These are phyloP conservation scores for Xylaria nigripes DNA, from an alignment of 495 filamentous ascomycete species.

Conservation along the genomic window DNA sequence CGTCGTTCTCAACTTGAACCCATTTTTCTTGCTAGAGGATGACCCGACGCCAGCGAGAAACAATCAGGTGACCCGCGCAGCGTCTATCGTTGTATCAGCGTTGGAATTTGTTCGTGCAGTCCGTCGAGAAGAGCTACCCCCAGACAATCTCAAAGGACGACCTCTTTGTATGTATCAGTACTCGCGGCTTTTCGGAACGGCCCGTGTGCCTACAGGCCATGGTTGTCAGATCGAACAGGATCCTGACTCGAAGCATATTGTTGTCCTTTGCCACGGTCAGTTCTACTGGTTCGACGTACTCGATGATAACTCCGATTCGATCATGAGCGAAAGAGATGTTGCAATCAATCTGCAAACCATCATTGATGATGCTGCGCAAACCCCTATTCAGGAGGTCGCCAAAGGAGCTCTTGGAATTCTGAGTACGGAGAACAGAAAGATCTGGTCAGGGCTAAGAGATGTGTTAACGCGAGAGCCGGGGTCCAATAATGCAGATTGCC, in stretches of 20 bases:
- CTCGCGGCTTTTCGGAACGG: constrained; percentile 89
- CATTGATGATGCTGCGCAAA: constrained; percentile 79
- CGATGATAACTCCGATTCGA: constrained; percentile 86
- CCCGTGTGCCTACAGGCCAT: constrained; percentile 87
- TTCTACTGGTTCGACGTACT: constrained; percentile 99
- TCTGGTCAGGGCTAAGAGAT: constrained; percentile 87
- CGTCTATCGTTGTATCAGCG: constrained; percentile 84
- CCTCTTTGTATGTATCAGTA: constrained; percentile 98
- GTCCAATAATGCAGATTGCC: constrained; percentile 90
- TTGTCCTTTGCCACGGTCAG: constrained; percentile 91
- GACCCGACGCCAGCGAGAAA: constrained; percentile 93
- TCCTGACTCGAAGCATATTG: constrained; percentile 76
- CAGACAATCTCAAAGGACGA: constrained; percentile 72
- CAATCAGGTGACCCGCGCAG: constrained; percentile 90
- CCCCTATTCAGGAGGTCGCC: constrained; percentile 85
- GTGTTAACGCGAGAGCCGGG: constrained; percentile 76
- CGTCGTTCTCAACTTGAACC: constrained; percentile 94
- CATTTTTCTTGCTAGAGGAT: constrained; percentile 95
- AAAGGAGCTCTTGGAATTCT: constrained; percentile 90
- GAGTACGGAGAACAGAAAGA: constrained; percentile 92
- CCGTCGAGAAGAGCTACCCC: constrained; percentile 83
- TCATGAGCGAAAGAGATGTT: constrained; percentile 96
- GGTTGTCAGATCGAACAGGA: constrained; percentile 96
- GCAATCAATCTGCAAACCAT: constrained; percentile 88
- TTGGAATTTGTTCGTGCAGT: constrained; percentile 90